Evolutionary conservation across 192 early-diverging fungal genomes (phyloP).

Genomic region (Coemansia sp.): DNA sequence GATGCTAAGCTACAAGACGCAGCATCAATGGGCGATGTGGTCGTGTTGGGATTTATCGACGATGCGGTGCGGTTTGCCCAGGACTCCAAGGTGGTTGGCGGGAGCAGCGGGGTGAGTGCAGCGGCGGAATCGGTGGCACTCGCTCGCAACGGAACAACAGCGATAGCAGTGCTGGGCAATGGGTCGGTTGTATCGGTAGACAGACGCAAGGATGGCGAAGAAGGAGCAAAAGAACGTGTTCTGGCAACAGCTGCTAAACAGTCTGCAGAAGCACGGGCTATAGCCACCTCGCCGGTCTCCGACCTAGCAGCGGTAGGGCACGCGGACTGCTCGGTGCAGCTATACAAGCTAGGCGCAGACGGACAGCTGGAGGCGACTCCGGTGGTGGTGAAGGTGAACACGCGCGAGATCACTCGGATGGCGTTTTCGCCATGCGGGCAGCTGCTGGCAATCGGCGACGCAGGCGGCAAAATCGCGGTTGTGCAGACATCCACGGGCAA

Average conservation of each 20-base stretch:
- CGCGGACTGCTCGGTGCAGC: constrained; percentile 61
- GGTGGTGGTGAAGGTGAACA: constrained; percentile 29
- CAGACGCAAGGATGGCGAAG: no score
- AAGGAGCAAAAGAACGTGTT: no score
- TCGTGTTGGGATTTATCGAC: constrained; percentile 33
- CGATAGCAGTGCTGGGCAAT: constrained; percentile 27
- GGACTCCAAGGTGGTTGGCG: not conserved
- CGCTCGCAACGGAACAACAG: not conserved
- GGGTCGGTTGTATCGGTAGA: no score
- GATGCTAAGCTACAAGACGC: constrained; percentile 15
- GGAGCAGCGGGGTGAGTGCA: constrained; percentile 9
- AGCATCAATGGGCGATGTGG: not conserved
- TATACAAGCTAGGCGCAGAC: constrained; percentile 54
- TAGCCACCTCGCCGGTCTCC: constrained; percentile 2
- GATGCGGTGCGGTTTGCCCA: constrained; percentile 26
- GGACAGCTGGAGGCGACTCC: constrained; percentile 16
- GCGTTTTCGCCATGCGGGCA: constrained; percentile 70
- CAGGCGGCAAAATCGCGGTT: constrained; percentile 72
- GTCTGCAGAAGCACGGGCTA: constrained; percentile 6
- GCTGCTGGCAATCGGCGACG: constrained; percentile 77
- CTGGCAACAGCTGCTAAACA: no score
- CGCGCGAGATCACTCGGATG: constrained; percentile 72
- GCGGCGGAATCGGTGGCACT: constrained; percentile 29
- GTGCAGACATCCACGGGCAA: constrained; percentile 58
- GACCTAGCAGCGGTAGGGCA: constrained; percentile 37